Evolutionary conservation across 768 basidiomycete species (phyloP), one percentile per base, ranked within the genome.

Genomic region (Rhizopogon vinicolor): DNA sequence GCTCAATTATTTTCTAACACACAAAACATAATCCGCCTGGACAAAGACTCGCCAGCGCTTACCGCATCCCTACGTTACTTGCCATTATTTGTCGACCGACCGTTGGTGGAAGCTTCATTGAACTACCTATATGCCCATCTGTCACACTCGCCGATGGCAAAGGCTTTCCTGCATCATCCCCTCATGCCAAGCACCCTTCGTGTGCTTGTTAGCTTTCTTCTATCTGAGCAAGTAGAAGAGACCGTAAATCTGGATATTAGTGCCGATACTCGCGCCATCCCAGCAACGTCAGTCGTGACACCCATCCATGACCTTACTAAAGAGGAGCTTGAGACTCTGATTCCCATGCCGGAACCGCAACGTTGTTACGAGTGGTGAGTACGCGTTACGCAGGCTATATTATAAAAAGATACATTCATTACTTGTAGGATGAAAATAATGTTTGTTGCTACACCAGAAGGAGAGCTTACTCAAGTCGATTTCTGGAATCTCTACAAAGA

Each of bases 401-500:
- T 44, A n/a, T 22, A 18, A 48, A 25, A 3, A 22, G 19, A 48
- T 49, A 37, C 22, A 37, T 22, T 49, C 45, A 6, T 29, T 45
- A 6, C 41, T 35, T 18, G 22, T 64, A 94, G 96, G 96, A 96
- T 99, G 90, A 86, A 84, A 65, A 71, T 78, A n/a, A 89, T 92
- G 78, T 98, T 95, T 63, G 78, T 87, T 14, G 76, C 85, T 16
- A 86, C 86, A 57, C 70, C 85, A 1, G 85, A 88, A 3, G 84
- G 88, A 4, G 90, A 94, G 64, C 74, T 98, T 44, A 93, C 92
- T 1, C 97, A 98, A 69, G 93, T 96, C 35, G 87, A 91, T 53
- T 92, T 99, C 64, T 99, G 96, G 95, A 92, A 84, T 54, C 78
- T 94, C 12, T 99, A 99, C 73, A 87, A 89, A 58, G 88, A 90